These are phyloP conservation scores for Guillardia theta DNA, from an alignment of 78 protist species.

Conservation along the genomic window DNA sequence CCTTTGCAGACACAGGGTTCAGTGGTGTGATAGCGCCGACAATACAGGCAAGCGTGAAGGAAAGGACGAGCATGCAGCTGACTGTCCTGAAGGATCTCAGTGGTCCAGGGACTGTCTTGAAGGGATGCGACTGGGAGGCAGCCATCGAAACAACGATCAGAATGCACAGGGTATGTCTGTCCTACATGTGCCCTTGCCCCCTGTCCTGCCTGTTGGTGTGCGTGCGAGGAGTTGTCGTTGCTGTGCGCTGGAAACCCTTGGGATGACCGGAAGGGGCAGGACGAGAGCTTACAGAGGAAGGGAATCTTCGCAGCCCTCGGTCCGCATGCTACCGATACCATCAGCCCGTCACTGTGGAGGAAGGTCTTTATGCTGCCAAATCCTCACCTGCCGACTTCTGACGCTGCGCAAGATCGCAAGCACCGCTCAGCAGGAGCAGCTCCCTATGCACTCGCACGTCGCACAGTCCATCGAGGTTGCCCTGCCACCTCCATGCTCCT, in stretches of 20 bases:
- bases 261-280: background rate
- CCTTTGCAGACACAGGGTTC: background rate
- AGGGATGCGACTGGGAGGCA: background rate
- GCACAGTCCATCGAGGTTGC: background rate
- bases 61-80: too few species aligned
- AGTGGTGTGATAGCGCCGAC: background rate
- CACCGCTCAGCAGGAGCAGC: background rate
- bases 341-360: constrained; percentile 24
- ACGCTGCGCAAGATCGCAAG: background rate
- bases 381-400: too few species aligned
- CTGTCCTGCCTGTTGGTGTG: too few species aligned
- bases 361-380: too few species aligned
- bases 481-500: background rate
- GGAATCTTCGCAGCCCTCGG: constrained; percentile 37
- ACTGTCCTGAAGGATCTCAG: constrained; percentile 4
- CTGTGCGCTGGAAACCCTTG: background rate
- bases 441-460: background rate
- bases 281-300: background rate
- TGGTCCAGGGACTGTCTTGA: background rate
- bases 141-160: too few species aligned
- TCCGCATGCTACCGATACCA: constrained; percentile 19
- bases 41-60: too few species aligned
- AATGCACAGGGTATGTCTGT: too few species aligned
- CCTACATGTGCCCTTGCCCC: too few species aligned
- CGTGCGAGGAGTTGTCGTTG: too few species aligned